A percentile compares a stretch with the other conserved stretches of the same genome.
Evolutionary conservation across 108 stramenopile species (phyloP).

Genomic region (Aureococcus anophagefferens): DNA sequence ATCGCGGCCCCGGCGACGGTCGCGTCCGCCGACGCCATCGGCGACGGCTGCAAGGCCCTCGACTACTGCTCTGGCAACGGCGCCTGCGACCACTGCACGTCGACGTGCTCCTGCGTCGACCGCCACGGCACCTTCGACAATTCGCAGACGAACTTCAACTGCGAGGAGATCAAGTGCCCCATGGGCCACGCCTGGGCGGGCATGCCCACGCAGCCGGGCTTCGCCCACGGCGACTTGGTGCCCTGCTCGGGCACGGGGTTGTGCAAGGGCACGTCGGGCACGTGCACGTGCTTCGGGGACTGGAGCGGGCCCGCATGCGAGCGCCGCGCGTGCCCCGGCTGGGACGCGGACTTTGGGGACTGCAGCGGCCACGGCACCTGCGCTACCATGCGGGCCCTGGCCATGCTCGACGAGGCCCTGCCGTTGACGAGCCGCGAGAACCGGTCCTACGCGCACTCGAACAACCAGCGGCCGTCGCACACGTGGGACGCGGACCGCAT

Average conservation of each 20-base stretch:
- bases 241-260: conserved; percentile 46
- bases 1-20: background rate
- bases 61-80: conserved; percentile 42
- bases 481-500: conserved; percentile 59
- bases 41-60: conserved; percentile 3
- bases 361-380: conserved; percentile 46
- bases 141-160: background rate
- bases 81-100: conserved; percentile 43
- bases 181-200: background rate
- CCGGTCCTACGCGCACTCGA: background rate
- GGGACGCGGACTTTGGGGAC: background rate
- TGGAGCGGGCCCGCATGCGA: conserved; percentile 34
- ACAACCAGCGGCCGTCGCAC: background rate
- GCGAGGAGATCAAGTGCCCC: background rate
- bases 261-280: conserved; percentile 32
- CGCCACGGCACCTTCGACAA: conserved; percentile 16
- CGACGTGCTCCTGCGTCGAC: conserved; percentile 37
- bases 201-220: background rate
- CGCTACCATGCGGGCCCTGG: background rate
- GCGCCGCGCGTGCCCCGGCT: conserved; percentile 17
- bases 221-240: background rate
- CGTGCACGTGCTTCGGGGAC: conserved; percentile 29
- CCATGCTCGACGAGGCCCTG: too few species aligned
- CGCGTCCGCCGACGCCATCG: background rate
- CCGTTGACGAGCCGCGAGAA: too few species aligned